A percentile compares a stretch with the other conserved stretches of the same genome.
Evolutionary conservation across 768 basidiomycete genomes (phyloP).

Genomic region (Solioccasus polychromus): DNA sequence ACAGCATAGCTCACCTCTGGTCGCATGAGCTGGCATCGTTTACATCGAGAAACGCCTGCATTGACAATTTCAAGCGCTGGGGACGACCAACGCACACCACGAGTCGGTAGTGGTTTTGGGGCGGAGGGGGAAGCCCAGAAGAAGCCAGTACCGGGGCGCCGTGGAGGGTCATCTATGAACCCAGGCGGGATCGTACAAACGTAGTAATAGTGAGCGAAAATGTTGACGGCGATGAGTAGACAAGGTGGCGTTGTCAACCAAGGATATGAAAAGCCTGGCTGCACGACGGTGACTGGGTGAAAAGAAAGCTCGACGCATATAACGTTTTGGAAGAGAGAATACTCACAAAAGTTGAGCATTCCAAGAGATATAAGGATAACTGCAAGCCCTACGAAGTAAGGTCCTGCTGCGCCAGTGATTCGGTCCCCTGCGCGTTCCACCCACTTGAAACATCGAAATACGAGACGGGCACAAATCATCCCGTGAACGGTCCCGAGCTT

Average conservation of each 20-base stretch:
- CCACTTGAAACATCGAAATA: slow-evolving; percentile 58
- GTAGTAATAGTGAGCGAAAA: slow-evolving; percentile 82
- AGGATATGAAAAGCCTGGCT: slow-evolving; percentile 58
- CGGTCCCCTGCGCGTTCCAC: slow-evolving; percentile 75
- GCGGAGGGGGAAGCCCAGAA: slow-evolving; percentile 53
- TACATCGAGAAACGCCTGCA: slow-evolving; percentile 58
- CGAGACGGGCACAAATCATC: slow-evolving; percentile 28
- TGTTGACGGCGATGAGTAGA: slow-evolving; percentile 71
- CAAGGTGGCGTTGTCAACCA: slow-evolving; percentile 65
- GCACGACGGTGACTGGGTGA: slow-evolving; percentile 71
- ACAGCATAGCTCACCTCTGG: slow-evolving; percentile 64
- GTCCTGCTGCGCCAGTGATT: slow-evolving; percentile 88
- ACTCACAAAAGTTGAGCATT: slow-evolving; percentile 78
- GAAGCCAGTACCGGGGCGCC: slow-evolving; percentile 37
- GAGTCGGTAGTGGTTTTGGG: slow-evolving; percentile 19
- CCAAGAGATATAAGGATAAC: slow-evolving; percentile 67
- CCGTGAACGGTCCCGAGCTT: neutral
- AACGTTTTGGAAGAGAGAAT: neutral
- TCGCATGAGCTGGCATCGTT: slow-evolving; percentile 62
- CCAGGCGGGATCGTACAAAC: slow-evolving; percentile 81
- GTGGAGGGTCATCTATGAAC: slow-evolving; percentile 61
- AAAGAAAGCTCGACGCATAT: neutral
- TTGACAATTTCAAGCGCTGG: slow-evolving; percentile 46
- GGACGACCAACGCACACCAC: slow-evolving; percentile 50
- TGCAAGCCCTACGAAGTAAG: slow-evolving; percentile 84